Conservation (phyloP, 371 early-diverging fungal genomes). For the Haplosporangium sp. region DNA sequence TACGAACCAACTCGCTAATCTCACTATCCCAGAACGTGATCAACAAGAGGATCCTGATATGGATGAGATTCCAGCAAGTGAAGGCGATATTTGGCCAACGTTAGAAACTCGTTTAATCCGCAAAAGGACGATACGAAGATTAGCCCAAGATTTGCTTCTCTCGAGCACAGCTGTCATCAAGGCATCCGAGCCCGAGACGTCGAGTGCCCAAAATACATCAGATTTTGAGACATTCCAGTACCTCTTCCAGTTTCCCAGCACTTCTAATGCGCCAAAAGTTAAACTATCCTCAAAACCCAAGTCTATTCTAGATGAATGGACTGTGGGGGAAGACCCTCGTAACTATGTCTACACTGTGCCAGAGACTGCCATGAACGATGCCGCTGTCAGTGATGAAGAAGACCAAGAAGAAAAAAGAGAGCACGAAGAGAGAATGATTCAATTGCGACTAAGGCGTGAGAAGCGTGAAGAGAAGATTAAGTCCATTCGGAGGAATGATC, state of each 20-base stretch:
- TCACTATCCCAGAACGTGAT: conserved; percentile 6
- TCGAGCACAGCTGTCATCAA: conserved; percentile 15
- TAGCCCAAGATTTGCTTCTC: conserved; percentile 36
- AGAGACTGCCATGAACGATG: background rate
- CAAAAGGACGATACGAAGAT: conserved; percentile 13
- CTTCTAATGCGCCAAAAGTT: background rate
- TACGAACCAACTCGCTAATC: conserved; percentile 7
- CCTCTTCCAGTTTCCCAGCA: conserved; percentile 8
- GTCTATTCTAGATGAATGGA: conserved; percentile 31
- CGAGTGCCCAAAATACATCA: background rate
- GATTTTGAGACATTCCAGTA: conserved; percentile 8
- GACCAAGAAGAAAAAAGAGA: conserved; percentile 18
- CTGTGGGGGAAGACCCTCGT: conserved; percentile 9
- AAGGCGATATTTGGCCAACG: conserved; percentile 28
- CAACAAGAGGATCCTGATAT: background rate
- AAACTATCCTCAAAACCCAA: background rate
- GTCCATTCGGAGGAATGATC: conserved; percentile 6
- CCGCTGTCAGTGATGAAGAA: conserved; percentile 4
- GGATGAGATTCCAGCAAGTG: background rate
- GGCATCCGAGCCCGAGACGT: conserved; percentile 3
- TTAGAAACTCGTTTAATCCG: conserved; percentile 22
- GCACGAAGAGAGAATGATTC: conserved; percentile 22
- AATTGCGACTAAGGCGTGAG: conserved; percentile 27
- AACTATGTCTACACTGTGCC: conserved; percentile 11
- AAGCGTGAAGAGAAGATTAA: conserved; percentile 10